Conservation (phyloP, 495 filamentous ascomycete genomes). For the Penicillium dipodomyicola region DNA sequence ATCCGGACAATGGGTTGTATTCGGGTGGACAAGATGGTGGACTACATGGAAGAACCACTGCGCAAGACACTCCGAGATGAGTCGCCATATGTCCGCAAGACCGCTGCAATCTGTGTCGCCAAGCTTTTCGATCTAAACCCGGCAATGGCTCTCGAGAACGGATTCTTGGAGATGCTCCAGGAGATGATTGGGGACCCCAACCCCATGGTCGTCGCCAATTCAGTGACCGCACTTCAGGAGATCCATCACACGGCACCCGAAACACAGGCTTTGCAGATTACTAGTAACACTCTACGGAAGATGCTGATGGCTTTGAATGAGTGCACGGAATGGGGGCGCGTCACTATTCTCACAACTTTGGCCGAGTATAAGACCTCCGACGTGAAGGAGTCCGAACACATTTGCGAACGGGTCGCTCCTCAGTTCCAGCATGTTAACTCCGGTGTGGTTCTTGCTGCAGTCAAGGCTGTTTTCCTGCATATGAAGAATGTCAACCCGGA, state of each 20-base stretch:
- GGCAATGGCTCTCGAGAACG: slow-evolving; percentile 88
- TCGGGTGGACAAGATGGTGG: slow-evolving; percentile 98
- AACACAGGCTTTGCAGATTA: slow-evolving; percentile 80
- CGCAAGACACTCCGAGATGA: slow-evolving; percentile 96
- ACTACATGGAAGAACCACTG: slow-evolving; percentile 99
- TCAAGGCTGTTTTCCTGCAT: slow-evolving; percentile 97
- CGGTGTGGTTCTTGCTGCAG: slow-evolving; percentile 91
- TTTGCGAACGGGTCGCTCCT: slow-evolving; percentile 91
- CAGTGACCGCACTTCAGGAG: slow-evolving; percentile 88
- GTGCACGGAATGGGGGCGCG: slow-evolving; percentile 98
- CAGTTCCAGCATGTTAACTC: slow-evolving; percentile 99
- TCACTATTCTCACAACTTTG: slow-evolving; percentile 87
- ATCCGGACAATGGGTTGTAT: slow-evolving; percentile 99
- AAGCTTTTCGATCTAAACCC: slow-evolving; percentile 97
- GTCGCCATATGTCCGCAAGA: slow-evolving; percentile 97
- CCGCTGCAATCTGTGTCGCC: slow-evolving; percentile 94
- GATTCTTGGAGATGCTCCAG: slow-evolving; percentile 92
- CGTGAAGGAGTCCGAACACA: slow-evolving; percentile 95
- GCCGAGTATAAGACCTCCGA: slow-evolving; percentile 84
- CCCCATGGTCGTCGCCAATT: slow-evolving; percentile 98
- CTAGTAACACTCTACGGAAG: slow-evolving; percentile 80
- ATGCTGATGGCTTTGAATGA: slow-evolving; percentile 96
- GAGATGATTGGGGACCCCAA: slow-evolving; percentile 97
- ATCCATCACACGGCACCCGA: slow-evolving; percentile 90
- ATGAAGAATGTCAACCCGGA: slow-evolving; percentile 83